A percentile compares a stretch with the other conserved stretches of the same genome.
Evolutionary conservation across 108 stramenopile species (phyloP).

Genomic region (Aurantiochytrium sp.): DNA sequence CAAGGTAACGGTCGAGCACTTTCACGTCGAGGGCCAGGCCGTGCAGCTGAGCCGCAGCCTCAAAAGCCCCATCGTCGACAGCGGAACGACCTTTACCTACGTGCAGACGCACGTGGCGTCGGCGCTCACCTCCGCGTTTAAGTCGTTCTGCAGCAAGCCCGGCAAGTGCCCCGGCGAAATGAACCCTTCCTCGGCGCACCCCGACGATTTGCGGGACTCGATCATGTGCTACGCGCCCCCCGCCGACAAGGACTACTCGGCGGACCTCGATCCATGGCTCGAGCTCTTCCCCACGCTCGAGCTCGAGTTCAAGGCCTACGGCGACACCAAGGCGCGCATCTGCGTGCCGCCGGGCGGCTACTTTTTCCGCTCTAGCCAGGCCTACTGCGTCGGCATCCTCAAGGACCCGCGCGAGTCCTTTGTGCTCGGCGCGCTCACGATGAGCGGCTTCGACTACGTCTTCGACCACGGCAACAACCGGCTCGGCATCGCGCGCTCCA

Average conservation of each 20-base stretch:
- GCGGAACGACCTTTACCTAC: slow-evolving; percentile 10
- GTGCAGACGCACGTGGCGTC: not conserved
- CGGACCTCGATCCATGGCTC: not conserved
- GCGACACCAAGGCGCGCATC: not conserved
- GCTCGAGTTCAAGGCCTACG: not conserved
- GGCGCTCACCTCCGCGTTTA: not conserved
- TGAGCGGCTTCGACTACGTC: not conserved
- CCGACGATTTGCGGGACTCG: not conserved
- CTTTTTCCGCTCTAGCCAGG: not conserved
- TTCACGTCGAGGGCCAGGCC: not conserved
- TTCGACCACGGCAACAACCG: slow-evolving; percentile 19
- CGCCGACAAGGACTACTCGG: not conserved
- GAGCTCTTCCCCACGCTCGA: not conserved
- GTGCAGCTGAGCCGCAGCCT: not conserved
- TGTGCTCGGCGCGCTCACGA: slow-evolving; percentile 11
- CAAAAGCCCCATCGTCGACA: not conserved
- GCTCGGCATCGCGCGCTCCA: slow-evolving; percentile 5
- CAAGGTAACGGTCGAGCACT: not conserved
- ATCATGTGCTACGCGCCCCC: not conserved
- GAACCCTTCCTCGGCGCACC: not conserved
- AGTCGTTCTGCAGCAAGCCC: not conserved
- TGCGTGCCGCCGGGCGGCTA: not conserved
- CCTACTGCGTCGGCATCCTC: not conserved
- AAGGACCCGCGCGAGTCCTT: not conserved
- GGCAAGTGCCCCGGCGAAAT: not conserved